Base-by-base conservation (phyloP, 2,329 filamentous ascomycete species). In the Clarireedia paspali region DNA sequence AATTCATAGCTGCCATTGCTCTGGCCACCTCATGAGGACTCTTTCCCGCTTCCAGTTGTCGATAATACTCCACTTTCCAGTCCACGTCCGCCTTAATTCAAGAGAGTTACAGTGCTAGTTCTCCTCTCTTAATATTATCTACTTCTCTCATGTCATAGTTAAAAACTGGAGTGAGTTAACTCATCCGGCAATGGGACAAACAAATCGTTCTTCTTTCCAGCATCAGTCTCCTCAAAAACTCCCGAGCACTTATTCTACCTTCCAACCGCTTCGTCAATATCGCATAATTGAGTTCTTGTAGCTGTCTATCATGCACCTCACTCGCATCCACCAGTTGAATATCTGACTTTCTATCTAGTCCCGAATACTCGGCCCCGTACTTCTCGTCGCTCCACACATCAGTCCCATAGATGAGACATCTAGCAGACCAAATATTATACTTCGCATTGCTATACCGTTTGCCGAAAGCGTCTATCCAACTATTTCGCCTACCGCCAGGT, bases 351-450 rank as follows among this genome's bases (percentile, higher is more conserved):
- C 30, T 34, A 34, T 34, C 9, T 34, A 34, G 10, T 34, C 30
- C 30, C 30, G 30, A 12, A 34, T 12, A 34, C 30, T 42, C 39
- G 15, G n/a, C 1, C 39, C 39, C 6, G 6, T 3, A 15, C 3
- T 5, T 14, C 7, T 14, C 17, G 15, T 47, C 27, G 23, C 30
- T 3, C 14, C 30, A n/a, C 46, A 20, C 23, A 45, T 10, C 34
- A 54, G 3, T 10, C 7, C 17, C 17, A n/a, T 54, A 26, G 6
- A 54, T 39, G 17, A 23, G 3, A 5, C 34, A 15, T 2, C 44
- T 45, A 3, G 12, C 14, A 14, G 24, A 26, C 52, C 52, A 54
- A 49, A 54, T 45, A 24, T 54, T 45, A 17, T 49, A 54, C 26
- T 54, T 54, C 10, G 30, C 24, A n/a, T 14, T 53, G 6, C 7